Conservation (phyloP, 1,139 yeast genomes). For the Magnusiomyces starmeri region DNA sequence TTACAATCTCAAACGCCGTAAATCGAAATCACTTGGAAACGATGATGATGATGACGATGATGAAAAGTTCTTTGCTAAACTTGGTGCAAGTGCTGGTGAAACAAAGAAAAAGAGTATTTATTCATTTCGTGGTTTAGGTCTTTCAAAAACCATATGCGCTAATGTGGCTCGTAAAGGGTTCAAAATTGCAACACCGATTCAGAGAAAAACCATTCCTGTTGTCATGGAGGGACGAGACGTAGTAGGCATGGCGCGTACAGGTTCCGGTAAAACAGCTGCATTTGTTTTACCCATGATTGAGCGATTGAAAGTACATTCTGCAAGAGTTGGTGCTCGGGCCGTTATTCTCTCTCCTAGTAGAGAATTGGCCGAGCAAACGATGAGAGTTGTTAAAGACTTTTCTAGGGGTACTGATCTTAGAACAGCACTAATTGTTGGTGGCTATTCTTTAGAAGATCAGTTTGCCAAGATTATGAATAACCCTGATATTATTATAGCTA, state of each 20-base stretch:
- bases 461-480: slow-evolving; percentile 86
- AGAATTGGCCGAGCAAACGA: slow-evolving; percentile 89
- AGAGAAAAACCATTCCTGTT: slow-evolving; percentile 87
- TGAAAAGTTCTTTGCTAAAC: slow-evolving; percentile 69
- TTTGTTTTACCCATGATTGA: slow-evolving; percentile 91
- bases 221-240: slow-evolving; percentile 85
- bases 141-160: slow-evolving; percentile 59
- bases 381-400: slow-evolving; percentile 83
- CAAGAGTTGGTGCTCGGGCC: slow-evolving; percentile 86
- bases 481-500: slow-evolving; percentile 92
- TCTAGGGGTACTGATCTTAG: slow-evolving; percentile 78
- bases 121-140: slow-evolving; percentile 83
- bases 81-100: slow-evolving; percentile 40
- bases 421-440: slow-evolving; percentile 81
- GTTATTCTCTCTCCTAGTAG: slow-evolving; percentile 86
- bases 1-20: not conserved
- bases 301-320: slow-evolving; percentile 70
- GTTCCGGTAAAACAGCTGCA: slow-evolving; percentile 98
- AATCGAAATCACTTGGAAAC: not conserved
- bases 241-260: slow-evolving; percentile 99
- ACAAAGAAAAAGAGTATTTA: slow-evolving; percentile 50
- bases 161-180: slow-evolving; percentile 82
- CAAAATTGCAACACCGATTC: slow-evolving; percentile 95
- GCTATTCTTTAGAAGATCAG: slow-evolving; percentile 95
- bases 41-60: slow-evolving; percentile 45